Evolutionary conservation across 202 grass and related monocot genomes (phyloP).

Genomic region (Carex sylvatica): DNA sequence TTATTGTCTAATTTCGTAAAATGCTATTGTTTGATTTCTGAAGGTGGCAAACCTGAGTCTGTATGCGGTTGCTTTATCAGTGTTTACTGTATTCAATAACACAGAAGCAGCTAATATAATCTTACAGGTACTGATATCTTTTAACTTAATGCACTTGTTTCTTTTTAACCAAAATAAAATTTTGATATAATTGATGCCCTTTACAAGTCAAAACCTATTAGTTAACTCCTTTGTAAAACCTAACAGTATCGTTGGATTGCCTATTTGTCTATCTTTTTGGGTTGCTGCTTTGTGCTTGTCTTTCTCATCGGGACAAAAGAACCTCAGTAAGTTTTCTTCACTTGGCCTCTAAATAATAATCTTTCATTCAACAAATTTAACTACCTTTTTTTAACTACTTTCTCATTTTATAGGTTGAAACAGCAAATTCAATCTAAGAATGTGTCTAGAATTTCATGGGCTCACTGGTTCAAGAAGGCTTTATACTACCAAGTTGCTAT

Average conservation of each 20-base stretch:
- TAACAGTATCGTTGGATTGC: conserved; percentile 93
- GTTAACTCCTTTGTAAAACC: conserved; percentile 26
- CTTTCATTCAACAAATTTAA: neutral
- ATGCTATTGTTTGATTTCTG: neutral
- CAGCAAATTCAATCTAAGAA: conserved; percentile 42
- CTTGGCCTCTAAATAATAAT: neutral
- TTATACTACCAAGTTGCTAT: conserved; percentile 98
- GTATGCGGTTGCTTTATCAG: conserved; percentile 76
- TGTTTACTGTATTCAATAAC: conserved; percentile 62
- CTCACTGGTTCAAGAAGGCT: conserved; percentile 91
- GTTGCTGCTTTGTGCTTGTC: conserved; percentile 69
- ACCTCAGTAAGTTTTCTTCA: conserved; percentile 48
- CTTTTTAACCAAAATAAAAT: conserved; percentile 24
- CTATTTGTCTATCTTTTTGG: conserved; percentile 80
- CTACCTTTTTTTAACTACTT: conserved; percentile 21
- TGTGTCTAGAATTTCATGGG: conserved; percentile 80
- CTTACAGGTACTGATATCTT: conserved; percentile 60
- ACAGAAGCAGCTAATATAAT: conserved; percentile 44
- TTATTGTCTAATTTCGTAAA: neutral
- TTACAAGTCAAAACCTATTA: conserved; percentile 5
- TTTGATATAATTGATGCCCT: conserved; percentile 27
- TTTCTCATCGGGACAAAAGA: conserved; percentile 96
- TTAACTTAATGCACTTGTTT: neutral
- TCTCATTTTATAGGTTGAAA: conserved; percentile 55
- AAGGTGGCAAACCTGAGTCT: conserved; percentile 90